Evolutionary conservation across 345 rosid species (phyloP).

Genomic region (Gossypium mustelinum): DNA sequence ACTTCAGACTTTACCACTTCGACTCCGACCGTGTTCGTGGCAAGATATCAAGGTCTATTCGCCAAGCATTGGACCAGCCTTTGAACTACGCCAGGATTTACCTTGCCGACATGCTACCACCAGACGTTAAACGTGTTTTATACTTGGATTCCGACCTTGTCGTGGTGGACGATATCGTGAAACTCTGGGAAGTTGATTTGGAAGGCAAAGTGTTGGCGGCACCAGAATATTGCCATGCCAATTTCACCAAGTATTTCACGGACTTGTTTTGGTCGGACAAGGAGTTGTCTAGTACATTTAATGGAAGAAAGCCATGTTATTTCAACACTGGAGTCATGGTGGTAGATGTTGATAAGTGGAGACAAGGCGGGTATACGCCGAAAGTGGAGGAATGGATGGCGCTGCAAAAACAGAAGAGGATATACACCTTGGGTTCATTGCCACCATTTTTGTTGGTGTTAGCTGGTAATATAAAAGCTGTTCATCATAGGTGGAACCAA

Average conservation of each 20-base stretch:
- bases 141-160: conserved; percentile 51
- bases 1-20: conserved; percentile 32
- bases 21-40: conserved; percentile 38
- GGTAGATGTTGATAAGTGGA: conserved; percentile 43
- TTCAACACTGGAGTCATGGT: conserved; percentile 59
- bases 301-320: conserved; percentile 37
- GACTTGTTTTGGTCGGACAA: conserved; percentile 38
- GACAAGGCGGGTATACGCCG: conserved; percentile 39
- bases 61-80: conserved; percentile 53
- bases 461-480: conserved; percentile 51
- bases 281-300: conserved; percentile 27
- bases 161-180: conserved; percentile 42
- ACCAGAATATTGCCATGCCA: conserved; percentile 49
- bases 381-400: conserved; percentile 52
- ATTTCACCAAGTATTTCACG: conserved; percentile 42
- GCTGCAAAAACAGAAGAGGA: conserved; percentile 51
- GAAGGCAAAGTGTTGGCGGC: conserved; percentile 44
- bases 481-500: conserved; percentile 54
- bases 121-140: conserved; percentile 30
- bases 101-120: conserved; percentile 38
- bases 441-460: conserved; percentile 50
- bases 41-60: conserved; percentile 47
- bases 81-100: conserved; percentile 49
- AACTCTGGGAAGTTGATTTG: conserved; percentile 47
- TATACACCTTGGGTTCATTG: conserved; percentile 50